Base-by-base conservation (phyloP, 345 rosid genomes). In the Acer campestre region DNA sequence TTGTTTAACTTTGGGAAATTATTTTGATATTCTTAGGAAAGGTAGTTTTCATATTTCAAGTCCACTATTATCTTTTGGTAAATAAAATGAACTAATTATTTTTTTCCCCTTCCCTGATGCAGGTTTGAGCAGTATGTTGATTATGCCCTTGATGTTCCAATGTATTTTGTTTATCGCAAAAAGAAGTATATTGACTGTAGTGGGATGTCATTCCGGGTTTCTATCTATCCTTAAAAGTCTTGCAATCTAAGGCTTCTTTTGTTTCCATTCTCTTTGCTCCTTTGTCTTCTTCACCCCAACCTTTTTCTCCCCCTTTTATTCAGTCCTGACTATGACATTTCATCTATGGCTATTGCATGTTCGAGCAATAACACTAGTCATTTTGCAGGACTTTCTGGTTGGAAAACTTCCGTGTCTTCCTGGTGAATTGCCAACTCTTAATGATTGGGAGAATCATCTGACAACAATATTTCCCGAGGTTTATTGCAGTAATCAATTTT, bases 391-490 rank as follows among this genome's bases (percentile, higher is more conserved):
- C 85, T 96, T 96, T 73, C 42, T 96, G 93, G 95, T 87, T 13
- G 99, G 99, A 77, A 96, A 93, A 80, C 99, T 96, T 88, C 92
- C 98, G 27, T 84, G 88, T 80, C 81, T 96, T 83, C 97, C 98
- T 0, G 99, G 99, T 79, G 98, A 96, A 82, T 75, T 92, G 77
- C 99, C 99, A 11, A 90, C 86, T 64, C 91, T 94, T 80, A 89
- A 90, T 77, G 99, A 96, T 81, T 96, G 99, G 99, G 99, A 96
- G 82, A 94, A 93, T 81, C 98, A 94, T 77, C 82, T 96, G 84
- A 91, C 98, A 76, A 96, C 98, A 75, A 94, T 94, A 88, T 94
- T 94, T 85, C 99, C 99, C 1, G 98, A 96, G 98, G 99, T 94
- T 80, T 68, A 48, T 75, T 27, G n/a, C 35, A 1, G 62, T 10